These are phyloP conservation scores for Rhizopogon vesiculosus DNA, from an alignment of 768 basidiomycete species.

Conservation along the genomic window DNA sequence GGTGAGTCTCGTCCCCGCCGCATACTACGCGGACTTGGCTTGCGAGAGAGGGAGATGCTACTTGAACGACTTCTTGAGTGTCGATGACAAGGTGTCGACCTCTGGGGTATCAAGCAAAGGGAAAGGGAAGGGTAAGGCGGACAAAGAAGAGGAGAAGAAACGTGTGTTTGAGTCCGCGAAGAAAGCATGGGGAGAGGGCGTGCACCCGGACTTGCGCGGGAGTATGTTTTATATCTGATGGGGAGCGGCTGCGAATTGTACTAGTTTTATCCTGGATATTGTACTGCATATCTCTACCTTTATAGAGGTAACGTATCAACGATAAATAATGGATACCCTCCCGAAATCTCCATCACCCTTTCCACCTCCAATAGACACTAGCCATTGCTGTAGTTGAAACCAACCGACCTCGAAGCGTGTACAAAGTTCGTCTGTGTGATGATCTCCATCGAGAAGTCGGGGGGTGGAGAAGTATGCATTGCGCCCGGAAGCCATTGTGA, in stretches of 20 bases:
- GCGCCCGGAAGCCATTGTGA: slow-evolving; percentile 21
- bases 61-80: slow-evolving; percentile 63
- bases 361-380: slow-evolving; percentile 55
- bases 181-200: slow-evolving; percentile 49
- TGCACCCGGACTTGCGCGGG: slow-evolving; percentile 41
- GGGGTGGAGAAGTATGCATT: slow-evolving; percentile 33
- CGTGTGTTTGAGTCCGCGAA: slow-evolving; percentile 44
- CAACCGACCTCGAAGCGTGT: slow-evolving; percentile 80
- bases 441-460: slow-evolving; percentile 80
- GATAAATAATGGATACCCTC: slow-evolving; percentile 72
- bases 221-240: slow-evolving; percentile 66
- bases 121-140: slow-evolving; percentile 24
- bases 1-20: slow-evolving; percentile 75
- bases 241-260: not conserved
- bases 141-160: slow-evolving; percentile 29
- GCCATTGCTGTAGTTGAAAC: slow-evolving; percentile 75
- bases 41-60: slow-evolving; percentile 79
- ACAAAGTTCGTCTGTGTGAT: slow-evolving; percentile 89
- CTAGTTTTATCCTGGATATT: too few relatives aligned
- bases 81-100: slow-evolving; percentile 45
- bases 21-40: slow-evolving; percentile 79
- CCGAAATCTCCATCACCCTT: slow-evolving; percentile 66
- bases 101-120: slow-evolving; percentile 27
- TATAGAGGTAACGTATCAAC: slow-evolving; percentile 32
- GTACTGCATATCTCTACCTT: not conserved